Evolutionary conservation across 805 yeast genomes (phyloP).

Genomic region (Wickerhamiella dianesei): DNA sequence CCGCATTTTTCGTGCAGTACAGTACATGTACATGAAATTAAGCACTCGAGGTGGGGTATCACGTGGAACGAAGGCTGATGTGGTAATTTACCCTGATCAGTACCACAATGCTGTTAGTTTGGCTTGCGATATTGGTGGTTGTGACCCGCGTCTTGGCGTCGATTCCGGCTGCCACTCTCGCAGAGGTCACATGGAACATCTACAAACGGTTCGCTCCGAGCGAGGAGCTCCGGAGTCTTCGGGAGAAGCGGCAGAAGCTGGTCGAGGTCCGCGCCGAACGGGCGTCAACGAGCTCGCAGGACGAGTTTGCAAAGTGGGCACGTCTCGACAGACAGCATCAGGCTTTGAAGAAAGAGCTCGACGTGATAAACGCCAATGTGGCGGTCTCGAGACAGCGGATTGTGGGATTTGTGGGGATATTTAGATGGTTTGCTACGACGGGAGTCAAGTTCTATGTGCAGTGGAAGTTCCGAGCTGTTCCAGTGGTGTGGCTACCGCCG

Average conservation of each 20-base stretch:
- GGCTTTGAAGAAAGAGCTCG: constrained; percentile 40
- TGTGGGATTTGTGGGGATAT: constrained; percentile 24
- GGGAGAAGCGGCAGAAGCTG: constrained; percentile 32
- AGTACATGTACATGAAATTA: too few species aligned
- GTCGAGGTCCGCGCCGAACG: constrained; percentile 38
- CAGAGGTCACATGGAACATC: constrained; percentile 29
- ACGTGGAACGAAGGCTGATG: too few species aligned
- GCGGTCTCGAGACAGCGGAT: constrained; percentile 27
- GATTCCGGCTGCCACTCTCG: constrained; percentile 18
- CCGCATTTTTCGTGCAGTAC: too few species aligned
- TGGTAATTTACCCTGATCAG: too few species aligned
- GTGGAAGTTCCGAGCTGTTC: constrained; percentile 38
- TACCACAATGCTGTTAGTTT: constrained; percentile 4
- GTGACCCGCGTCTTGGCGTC: constrained; percentile 15
- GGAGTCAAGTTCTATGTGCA: constrained; percentile 33
- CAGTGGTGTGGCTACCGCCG: constrained; percentile 46
- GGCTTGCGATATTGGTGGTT: constrained; percentile 14
- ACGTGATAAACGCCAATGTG: constrained; percentile 28
- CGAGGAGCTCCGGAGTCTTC: constrained; percentile 23
- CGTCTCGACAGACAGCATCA: constrained; percentile 66
- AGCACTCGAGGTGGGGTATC: too few species aligned
- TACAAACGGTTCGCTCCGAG: constrained; percentile 29
- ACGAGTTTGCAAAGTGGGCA: constrained; percentile 93
- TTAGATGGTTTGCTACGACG: constrained; percentile 31
- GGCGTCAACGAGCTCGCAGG: constrained; percentile 65